These are phyloP conservation scores for Neopestalotiopsis clavispora DNA, from an alignment of 2,329 filamentous ascomycete genomes.

Conservation along the genomic window DNA sequence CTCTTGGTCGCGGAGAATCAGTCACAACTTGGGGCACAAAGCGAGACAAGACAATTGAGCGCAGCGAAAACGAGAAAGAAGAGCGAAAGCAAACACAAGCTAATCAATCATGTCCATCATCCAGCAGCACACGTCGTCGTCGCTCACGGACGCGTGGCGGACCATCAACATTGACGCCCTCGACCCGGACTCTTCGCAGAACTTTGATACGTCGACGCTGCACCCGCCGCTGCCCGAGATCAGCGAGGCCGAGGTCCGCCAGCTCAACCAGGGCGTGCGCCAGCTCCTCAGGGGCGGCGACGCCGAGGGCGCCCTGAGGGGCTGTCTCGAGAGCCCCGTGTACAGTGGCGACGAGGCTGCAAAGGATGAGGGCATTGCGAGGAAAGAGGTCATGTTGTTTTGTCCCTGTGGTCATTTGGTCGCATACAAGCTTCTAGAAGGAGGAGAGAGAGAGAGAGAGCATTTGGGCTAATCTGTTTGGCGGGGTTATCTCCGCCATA, in stretches of 20 bases:
- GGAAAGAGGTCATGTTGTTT: not conserved
- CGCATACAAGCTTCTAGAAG: not conserved
- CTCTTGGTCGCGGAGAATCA: too few relatives aligned
- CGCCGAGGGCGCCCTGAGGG: conserved; percentile 81
- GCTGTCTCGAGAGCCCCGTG: conserved; percentile 84
- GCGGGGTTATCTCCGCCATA: not conserved
- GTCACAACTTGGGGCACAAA: too few relatives aligned
- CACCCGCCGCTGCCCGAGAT: conserved; percentile 77
- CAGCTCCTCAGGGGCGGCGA: conserved; percentile 89
- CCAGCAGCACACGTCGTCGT: conserved; percentile 65
- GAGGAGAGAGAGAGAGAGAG: not conserved
- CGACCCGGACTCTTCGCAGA: conserved; percentile 85
- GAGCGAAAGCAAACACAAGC: not conserved
- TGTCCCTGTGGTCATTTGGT: too few relatives aligned
- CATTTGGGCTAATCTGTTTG: conserved; percentile 2
- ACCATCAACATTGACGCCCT: conserved; percentile 94
- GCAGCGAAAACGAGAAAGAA: not conserved
- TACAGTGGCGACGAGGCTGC: conserved; percentile 65
- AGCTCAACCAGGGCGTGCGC: conserved; percentile 79
- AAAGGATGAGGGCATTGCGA: conserved; percentile 50
- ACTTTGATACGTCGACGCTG: conserved; percentile 88
- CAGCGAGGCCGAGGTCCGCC: conserved; percentile 78
- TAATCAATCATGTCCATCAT: conserved; percentile 64
- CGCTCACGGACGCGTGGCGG: conserved; percentile 72
- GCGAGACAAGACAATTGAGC: not conserved